Base-by-base conservation (phyloP, 345 rosid species). In the Anacardium occidentale region DNA sequence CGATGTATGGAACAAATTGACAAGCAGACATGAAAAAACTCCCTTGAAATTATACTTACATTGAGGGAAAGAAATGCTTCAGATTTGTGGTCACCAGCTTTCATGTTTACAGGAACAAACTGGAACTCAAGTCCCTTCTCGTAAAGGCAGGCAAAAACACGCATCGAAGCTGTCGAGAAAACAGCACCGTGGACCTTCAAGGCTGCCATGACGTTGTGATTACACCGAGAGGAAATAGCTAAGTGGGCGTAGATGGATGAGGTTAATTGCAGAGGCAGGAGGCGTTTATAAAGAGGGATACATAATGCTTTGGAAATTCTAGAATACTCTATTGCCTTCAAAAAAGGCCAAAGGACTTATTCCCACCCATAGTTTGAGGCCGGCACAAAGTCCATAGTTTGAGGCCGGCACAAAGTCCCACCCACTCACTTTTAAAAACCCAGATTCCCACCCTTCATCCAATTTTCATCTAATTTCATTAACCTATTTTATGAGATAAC, bases 91-190 rank as follows among this genome's bases (percentile, higher is more conserved):
- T 84, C 92, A 12, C 89, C 89, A 7, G 81, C 70, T 22, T 7
- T 40, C 89, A 89, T 29, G 69, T 90, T 75, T 10, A 92, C 83
- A 4, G 57, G 62, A 71, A 85, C 73, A 2, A 92, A 52, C 76
- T 87, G 87, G 62, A 85, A 92, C 0, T 82, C 86, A 10, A 87
- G 62, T 0, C 75, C 87, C 66, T 90, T 90, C 88, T 92, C 96
- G 75, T 84, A 74, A 7, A 87, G 91, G 78, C 79, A 21, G 13
- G 75, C 86, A 2, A 87, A 72, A 47, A 76, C 86, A 13, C 90
- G 75, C 90, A 78, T 79, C 24, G 87, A 52, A 22, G 90, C 84
- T 0, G 88, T 78, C 17, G 94, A 89, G n/a, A 75, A 0, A 29
- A 70, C 69, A 50, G 9, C 60, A 78, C 85, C 91, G 72, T 83